Percentiles rank a stretch among this genome's conserved stretches.
Conservation (phyloP, 257 asterid genomes). For the Solanum infundibuliforme region DNA sequence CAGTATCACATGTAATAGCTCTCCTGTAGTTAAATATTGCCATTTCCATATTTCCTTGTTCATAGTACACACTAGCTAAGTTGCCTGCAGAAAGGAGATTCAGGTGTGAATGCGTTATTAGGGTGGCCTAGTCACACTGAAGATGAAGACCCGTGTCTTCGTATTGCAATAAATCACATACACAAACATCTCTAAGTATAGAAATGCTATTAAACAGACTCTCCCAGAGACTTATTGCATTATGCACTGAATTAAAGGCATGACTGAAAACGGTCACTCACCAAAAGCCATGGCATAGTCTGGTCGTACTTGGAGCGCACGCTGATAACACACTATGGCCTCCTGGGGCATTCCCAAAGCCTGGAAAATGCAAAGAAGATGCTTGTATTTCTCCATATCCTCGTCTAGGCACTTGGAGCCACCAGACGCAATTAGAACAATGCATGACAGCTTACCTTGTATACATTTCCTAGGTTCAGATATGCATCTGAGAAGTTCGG, state of each 20-base stretch:
- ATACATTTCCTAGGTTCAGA: slow-evolving; percentile 90
- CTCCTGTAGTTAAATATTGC: slow-evolving; percentile 81
- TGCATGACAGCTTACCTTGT: slow-evolving; percentile 68
- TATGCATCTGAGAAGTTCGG: slow-evolving; percentile 89
- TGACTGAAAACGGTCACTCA: slow-evolving; percentile 22
- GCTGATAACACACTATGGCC: slow-evolving; percentile 84
- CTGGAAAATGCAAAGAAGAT: slow-evolving; percentile 63
- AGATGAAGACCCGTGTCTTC: not conserved
- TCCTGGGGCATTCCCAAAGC: slow-evolving; percentile 94
- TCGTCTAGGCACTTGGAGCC: slow-evolving; percentile 42
- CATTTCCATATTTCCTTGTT: slow-evolving; percentile 94
- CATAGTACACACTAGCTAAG: slow-evolving; percentile 87
- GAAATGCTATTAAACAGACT: not conserved
- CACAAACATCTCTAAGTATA: not conserved
- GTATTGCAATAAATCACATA: not conserved
- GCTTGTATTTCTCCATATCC: slow-evolving; percentile 39
- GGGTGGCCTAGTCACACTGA: not conserved
- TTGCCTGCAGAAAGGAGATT: slow-evolving; percentile 49
- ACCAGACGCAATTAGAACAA: slow-evolving; percentile 35
- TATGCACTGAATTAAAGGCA: not conserved
- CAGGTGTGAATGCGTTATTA: not conserved
- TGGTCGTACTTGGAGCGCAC: slow-evolving; percentile 85
- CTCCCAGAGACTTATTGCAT: not conserved
- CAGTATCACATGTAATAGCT: slow-evolving; percentile 89
- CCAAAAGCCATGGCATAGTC: slow-evolving; percentile 94